Percentiles rank a stretch among this genome's conserved stretches.
Conservation (phyloP, 2,329 filamentous ascomycete species). For the Fusarium burgessii region DNA sequence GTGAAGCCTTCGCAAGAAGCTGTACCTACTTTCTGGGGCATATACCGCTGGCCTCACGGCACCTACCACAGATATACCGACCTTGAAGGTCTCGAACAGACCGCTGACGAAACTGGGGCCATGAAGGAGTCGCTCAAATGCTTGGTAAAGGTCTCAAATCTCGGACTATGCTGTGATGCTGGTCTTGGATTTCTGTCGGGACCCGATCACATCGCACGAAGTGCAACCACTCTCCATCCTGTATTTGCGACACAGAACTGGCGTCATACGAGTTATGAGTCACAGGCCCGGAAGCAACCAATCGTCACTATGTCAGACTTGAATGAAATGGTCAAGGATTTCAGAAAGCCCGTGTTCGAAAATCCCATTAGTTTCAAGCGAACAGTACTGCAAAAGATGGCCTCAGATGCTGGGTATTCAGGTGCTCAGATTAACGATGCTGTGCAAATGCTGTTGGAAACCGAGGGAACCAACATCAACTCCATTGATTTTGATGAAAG, state of each 20-base stretch:
- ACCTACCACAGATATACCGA: slow-evolving; percentile 70
- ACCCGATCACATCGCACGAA: slow-evolving; percentile 66
- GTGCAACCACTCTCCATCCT: slow-evolving; percentile 52
- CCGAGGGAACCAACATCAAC: slow-evolving; percentile 49
- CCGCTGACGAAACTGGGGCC: slow-evolving; percentile 71
- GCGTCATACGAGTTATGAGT: slow-evolving; percentile 33
- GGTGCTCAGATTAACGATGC: slow-evolving; percentile 50
- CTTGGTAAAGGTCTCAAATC: slow-evolving; percentile 66
- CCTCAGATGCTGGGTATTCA: slow-evolving; percentile 52
- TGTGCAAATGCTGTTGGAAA: slow-evolving; percentile 51
- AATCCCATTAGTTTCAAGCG: slow-evolving; percentile 49
- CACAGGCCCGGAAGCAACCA: slow-evolving; percentile 19
- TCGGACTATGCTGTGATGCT: slow-evolving; percentile 76
- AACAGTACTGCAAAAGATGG: slow-evolving; percentile 53
- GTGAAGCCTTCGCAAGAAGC: slow-evolving; percentile 67
- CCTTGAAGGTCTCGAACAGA: slow-evolving; percentile 70
- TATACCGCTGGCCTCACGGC: slow-evolving; percentile 72
- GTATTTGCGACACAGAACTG: slow-evolving; percentile 52
- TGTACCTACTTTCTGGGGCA: slow-evolving; percentile 71
- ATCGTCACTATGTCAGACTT: slow-evolving; percentile 45
- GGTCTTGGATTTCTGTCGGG: slow-evolving; percentile 76
- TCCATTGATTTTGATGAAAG: slow-evolving; percentile 52
- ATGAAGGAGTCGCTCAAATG: slow-evolving; percentile 72
- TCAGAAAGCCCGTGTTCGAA: slow-evolving; percentile 40
- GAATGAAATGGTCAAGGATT: slow-evolving; percentile 39